These are phyloP conservation scores for Pseudogymnoascus sp. DNA, from an alignment of 2,329 filamentous ascomycete genomes.

Conservation along the genomic window DNA sequence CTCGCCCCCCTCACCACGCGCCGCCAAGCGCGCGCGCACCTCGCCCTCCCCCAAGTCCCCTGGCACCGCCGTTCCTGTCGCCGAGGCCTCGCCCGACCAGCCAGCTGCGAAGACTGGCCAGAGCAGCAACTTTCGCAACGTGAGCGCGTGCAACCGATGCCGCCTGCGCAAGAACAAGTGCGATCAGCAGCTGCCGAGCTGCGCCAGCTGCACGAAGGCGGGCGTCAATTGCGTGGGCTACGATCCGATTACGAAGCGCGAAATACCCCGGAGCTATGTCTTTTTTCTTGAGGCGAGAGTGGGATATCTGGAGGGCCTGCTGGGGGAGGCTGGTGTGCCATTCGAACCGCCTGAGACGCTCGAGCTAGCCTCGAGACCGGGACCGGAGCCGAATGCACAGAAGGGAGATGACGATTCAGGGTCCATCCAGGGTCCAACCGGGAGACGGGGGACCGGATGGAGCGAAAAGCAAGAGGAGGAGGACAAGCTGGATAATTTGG, in stretches of 20 bases:
- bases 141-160: slow-evolving; percentile 91
- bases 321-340: slow-evolving; percentile 59
- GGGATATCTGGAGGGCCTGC: slow-evolving; percentile 69
- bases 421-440: slow-evolving; percentile 11
- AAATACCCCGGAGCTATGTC: slow-evolving; percentile 86
- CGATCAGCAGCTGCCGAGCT: slow-evolving; percentile 86
- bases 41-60: background rate
- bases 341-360: slow-evolving; percentile 67
- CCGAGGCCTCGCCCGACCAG: background rate
- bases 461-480: slow-evolving; percentile 45
- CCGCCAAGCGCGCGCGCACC: background rate
- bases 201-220: slow-evolving; percentile 89
- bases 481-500: slow-evolving; percentile 56
- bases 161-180: slow-evolving; percentile 88
- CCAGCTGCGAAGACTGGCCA: slow-evolving; percentile 41
- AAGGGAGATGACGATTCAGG: background rate
- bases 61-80: background rate
- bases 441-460: slow-evolving; percentile 21
- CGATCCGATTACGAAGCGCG: slow-evolving; percentile 91
- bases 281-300: slow-evolving; percentile 88
- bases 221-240: slow-evolving; percentile 86
- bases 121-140: slow-evolving; percentile 69
- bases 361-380: slow-evolving; percentile 46
- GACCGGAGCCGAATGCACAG: slow-evolving; percentile 22
- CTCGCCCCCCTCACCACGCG: slow-evolving; percentile 3